Conservation (phyloP, 495 filamentous ascomycete genomes). For the Tetracladium setigerum region DNA sequence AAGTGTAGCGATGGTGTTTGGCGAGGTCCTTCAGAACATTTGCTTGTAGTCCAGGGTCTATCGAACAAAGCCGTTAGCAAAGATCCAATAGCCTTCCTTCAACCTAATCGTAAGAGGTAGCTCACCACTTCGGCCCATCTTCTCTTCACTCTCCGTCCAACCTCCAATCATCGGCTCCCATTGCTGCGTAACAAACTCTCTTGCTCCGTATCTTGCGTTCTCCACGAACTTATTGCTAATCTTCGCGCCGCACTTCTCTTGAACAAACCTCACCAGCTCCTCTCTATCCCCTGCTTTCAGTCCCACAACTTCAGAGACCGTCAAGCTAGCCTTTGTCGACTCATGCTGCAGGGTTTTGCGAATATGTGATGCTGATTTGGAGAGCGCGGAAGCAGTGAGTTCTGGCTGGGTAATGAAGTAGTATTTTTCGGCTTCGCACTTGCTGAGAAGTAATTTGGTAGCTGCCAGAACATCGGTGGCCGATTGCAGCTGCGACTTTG, state of each 20-base stretch:
- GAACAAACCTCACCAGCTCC: slow-evolving; percentile 23
- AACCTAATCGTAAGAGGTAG: neutral
- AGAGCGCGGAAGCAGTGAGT: slow-evolving; percentile 52
- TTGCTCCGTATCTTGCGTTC: slow-evolving; percentile 48
- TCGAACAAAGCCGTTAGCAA: slow-evolving; percentile 1
- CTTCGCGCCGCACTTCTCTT: slow-evolving; percentile 13
- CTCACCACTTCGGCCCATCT: neutral
- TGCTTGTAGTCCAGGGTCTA: neutral
- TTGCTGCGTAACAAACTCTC: slow-evolving; percentile 43
- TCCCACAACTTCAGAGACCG: slow-evolving; percentile 56
- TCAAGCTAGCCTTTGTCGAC: neutral
- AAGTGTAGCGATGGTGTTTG: slow-evolving; percentile 30
- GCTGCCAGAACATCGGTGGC: slow-evolving; percentile 28
- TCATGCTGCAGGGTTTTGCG: slow-evolving; percentile 14
- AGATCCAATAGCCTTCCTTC: neutral
- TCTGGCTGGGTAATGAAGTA: slow-evolving; percentile 75
- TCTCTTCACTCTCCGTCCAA: slow-evolving; percentile 4
- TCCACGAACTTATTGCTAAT: slow-evolving; percentile 20
- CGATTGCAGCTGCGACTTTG: slow-evolving; percentile 36
- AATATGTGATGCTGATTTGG: slow-evolving; percentile 52
- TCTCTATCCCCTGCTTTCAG: slow-evolving; percentile 33
- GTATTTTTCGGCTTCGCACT: slow-evolving; percentile 73
- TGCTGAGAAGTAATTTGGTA: slow-evolving; percentile 41
- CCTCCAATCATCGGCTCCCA: neutral
- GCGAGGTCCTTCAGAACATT: neutral